Conservation (phyloP, 345 rosid species). For the Eucalyptus paniculata region DNA sequence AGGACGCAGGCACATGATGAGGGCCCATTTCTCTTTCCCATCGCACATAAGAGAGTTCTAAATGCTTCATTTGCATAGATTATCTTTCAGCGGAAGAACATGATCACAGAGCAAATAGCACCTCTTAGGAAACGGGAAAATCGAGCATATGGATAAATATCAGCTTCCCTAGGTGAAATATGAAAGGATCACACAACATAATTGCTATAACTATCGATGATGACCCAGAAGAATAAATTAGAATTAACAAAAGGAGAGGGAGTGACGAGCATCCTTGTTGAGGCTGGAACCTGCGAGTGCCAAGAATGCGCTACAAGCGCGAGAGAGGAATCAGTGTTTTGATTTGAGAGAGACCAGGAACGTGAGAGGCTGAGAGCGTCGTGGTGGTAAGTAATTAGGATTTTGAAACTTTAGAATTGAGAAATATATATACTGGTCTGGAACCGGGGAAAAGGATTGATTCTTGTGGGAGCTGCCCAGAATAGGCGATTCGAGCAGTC, state of each 20-base stretch:
- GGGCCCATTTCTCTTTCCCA: not conserved
- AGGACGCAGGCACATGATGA: not conserved
- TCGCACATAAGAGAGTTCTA: not conserved
- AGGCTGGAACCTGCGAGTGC: not conserved
- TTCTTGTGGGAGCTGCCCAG: no score
- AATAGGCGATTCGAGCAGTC: not conserved
- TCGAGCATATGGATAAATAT: not conserved
- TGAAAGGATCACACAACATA: not conserved
- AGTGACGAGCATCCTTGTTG: not conserved
- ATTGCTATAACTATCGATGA: not conserved
- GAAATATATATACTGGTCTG: no score
- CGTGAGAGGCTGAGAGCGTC: not conserved
- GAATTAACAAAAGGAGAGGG: not conserved
- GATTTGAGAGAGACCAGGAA: not conserved
- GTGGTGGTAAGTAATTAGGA: not conserved
- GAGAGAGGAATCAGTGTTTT: not conserved
- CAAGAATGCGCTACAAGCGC: not conserved
- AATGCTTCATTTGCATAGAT: not conserved
- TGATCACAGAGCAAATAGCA: not conserved
- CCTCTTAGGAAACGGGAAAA: not conserved
- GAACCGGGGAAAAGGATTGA: no score
- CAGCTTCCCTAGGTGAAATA: not conserved
- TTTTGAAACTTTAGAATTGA: not conserved
- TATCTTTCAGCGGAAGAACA: not conserved
- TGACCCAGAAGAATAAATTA: not conserved